phyloP scores from a whole-genome alignment of 768 basidiomycete genomes.

The Glaciozyma martinii region DNA sequence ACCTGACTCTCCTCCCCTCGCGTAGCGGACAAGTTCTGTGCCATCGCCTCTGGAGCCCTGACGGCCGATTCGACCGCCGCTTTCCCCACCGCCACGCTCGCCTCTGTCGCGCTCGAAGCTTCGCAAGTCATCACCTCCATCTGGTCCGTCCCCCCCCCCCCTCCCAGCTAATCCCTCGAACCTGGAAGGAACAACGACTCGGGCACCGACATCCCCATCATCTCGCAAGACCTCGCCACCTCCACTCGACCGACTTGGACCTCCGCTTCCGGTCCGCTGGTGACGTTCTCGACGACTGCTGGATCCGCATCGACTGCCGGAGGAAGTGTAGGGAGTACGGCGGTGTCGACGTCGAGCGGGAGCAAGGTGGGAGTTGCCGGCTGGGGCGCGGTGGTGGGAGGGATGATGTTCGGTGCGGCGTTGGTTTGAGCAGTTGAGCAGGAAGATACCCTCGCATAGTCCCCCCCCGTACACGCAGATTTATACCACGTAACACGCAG shows the following conservation, averaged over 20 bases:
- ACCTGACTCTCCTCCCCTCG: background rate
- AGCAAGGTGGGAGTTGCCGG: too few relatives aligned
- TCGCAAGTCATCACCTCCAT: conserved; percentile 25
- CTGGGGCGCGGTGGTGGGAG: too few relatives aligned
- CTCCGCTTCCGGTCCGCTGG: too few relatives aligned
- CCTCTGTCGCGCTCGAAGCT: conserved; percentile 12
- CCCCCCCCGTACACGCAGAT: too few relatives aligned
- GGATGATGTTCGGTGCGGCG: too few relatives aligned
- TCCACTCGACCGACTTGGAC: conserved; percentile 17
- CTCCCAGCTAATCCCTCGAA: background rate
- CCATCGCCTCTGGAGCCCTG: background rate
- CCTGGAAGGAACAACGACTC: conserved; percentile 31
- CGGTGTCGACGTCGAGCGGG: too few relatives aligned
- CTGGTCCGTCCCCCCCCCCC: conserved; percentile 7
- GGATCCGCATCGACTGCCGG: too few relatives aligned
- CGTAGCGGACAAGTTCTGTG: conserved; percentile 29
- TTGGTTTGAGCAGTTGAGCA: too few relatives aligned
- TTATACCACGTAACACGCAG: too few relatives aligned
- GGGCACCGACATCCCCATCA: conserved; percentile 22
- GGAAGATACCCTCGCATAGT: too few relatives aligned
- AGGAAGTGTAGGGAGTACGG: too few relatives aligned
- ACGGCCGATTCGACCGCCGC: background rate
- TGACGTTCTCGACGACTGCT: too few relatives aligned
- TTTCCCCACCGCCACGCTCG: background rate
- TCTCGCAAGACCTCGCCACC: conserved; percentile 20